Evolutionary conservation across 805 yeast species (phyloP), one percentile per base, ranked within the genome.

Genomic region (Ogataea haglerorum): DNA sequence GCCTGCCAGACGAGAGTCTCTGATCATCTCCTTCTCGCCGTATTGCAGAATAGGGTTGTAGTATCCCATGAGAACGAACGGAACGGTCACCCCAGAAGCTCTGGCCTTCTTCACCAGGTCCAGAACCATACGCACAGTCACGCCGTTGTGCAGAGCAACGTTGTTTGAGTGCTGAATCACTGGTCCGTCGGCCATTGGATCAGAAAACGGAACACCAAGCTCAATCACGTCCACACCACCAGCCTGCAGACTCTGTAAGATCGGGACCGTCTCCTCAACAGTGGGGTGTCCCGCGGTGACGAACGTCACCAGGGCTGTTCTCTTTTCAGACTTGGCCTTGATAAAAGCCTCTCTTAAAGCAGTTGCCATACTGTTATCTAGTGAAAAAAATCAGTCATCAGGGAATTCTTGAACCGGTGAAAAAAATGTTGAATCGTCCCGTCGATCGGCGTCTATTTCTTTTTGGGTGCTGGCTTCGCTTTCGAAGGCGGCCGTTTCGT

Each of bases 161-260:
- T 76, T 77, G 67, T 90, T 90, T 27, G 98, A 88, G 24, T 70
- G 80, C 68, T 93, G 99, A 56, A 93, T 93, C 13, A 95, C 87
- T 28, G 98, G 95, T 34, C 99, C 99, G 64, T 93, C 99, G 24
- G 98, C 99, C 61, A 93, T 89, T 27, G 99, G 99, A 62, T 93
- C 99, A 16, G 96, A 83, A 63, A 93, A 93, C 34, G 99, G 99
- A 61, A 93, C 68, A 47, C 99, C 99, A 34, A 93, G 68, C 67
- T 93, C 99, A 52, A 93, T 87, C 47, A 93, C 76, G 59, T 93
- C 98, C 27, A 85, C 95, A 42, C 99, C 99, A 51, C 96, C 97
- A 21, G 77, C 85, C 69, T 93, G 98, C 68, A 93, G 78, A 16
- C 93, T 91, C 60, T 81, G 76, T 62, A 93, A 61, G 48, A 90